phyloP scores from a whole-genome alignment of 164 flowering plant species.

The Vitis rupestris region DNA sequence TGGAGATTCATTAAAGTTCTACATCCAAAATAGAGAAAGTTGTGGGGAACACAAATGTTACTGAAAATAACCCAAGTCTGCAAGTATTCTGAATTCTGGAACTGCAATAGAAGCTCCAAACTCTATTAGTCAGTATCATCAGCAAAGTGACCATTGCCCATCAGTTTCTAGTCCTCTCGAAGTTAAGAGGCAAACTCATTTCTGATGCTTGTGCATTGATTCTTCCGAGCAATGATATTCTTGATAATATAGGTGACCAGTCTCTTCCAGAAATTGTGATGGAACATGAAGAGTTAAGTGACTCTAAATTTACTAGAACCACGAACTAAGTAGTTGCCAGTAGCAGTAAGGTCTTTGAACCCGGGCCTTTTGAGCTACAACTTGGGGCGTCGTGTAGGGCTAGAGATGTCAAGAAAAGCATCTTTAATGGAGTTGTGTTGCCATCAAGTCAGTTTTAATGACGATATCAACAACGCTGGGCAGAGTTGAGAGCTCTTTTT shows the following conservation, averaged over 20 bases:
- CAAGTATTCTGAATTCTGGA: slow-evolving; percentile 13
- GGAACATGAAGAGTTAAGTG: slow-evolving; percentile 99
- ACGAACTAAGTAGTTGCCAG: too few species aligned
- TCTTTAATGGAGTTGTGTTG: too few species aligned
- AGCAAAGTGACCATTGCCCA: slow-evolving; percentile 3
- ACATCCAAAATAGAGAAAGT: slow-evolving; percentile 36
- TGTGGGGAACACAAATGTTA: slow-evolving; percentile 14
- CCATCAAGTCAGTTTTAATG: too few species aligned
- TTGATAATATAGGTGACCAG: slow-evolving; percentile 41
- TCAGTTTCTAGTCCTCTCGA: background rate
- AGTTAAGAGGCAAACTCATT: slow-evolving; percentile 7
- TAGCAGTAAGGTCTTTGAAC: too few species aligned
- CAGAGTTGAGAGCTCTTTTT: too few species aligned
- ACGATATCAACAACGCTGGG: too few species aligned
- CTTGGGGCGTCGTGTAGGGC: too few species aligned
- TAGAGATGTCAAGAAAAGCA: too few species aligned
- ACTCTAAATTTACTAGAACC: slow-evolving; percentile 29
- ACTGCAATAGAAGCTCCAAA: slow-evolving; percentile 1
- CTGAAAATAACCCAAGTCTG: slow-evolving; percentile 16
- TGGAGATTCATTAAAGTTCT: slow-evolving; percentile 75
- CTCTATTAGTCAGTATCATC: background rate
- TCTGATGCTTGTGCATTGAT: slow-evolving; percentile 16
- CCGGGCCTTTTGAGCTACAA: too few species aligned
- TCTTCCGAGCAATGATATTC: slow-evolving; percentile 12
- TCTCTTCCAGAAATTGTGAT: slow-evolving; percentile 81